Evolutionary conservation across 805 yeast genomes (phyloP).

Genomic region (Nakazawaea anatomiae): DNA sequence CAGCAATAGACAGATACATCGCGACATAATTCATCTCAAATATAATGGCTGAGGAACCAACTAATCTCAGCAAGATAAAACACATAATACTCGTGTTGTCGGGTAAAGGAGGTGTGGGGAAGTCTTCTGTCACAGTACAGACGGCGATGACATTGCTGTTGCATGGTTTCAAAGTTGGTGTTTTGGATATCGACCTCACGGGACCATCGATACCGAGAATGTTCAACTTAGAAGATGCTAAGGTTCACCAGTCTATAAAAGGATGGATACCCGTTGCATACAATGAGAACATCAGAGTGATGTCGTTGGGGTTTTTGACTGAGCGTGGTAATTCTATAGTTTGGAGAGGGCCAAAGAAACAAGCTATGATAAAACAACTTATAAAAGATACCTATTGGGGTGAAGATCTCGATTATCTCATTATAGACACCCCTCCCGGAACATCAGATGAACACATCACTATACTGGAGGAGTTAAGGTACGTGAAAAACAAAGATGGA

Average conservation of each 20-base stretch:
- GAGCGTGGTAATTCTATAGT: conserved; percentile 88
- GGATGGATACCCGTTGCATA: conserved; percentile 92
- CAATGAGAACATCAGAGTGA: conserved; percentile 49
- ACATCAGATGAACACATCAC: conserved; percentile 98
- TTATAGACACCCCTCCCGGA: conserved; percentile 98
- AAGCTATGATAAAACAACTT: conserved; percentile 96
- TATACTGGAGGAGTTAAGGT: conserved; percentile 82
- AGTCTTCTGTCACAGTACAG: conserved; percentile 93
- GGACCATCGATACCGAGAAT: conserved; percentile 96
- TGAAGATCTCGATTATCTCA: conserved; percentile 59
- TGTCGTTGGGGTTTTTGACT: conserved; percentile 85
- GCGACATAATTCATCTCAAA: too few species aligned
- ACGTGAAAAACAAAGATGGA: conserved; percentile 70
- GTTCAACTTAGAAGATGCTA: conserved; percentile 82
- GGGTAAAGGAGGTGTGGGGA: conserved; percentile 98
- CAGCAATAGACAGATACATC: too few species aligned
- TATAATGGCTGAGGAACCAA: background rate
- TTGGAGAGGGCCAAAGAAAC: conserved; percentile 98
- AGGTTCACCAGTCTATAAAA: conserved; percentile 71
- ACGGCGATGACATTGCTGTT: conserved; percentile 74
- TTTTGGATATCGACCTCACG: conserved; percentile 88
- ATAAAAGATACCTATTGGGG: conserved; percentile 92
- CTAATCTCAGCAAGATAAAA: conserved; percentile 44
- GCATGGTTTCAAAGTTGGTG: conserved; percentile 82
- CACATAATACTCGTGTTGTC: conserved; percentile 81